Conservation (phyloP, 805 yeast genomes). For the Cyberlindnera maclurae region DNA sequence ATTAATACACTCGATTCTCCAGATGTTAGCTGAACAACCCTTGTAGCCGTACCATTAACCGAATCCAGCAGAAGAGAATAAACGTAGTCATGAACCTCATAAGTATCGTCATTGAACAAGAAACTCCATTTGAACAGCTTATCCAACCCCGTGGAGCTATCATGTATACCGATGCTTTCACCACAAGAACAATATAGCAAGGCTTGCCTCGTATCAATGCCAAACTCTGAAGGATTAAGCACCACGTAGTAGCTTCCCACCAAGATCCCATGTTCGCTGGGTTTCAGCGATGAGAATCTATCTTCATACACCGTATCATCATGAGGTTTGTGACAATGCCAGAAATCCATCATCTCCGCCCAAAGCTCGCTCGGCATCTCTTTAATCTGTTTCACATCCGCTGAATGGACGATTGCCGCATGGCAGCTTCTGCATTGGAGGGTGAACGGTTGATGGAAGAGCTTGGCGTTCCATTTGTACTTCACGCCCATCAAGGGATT, state of each 20-base stretch:
- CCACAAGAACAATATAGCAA: conserved; percentile 27
- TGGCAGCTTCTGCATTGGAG: conserved; percentile 28
- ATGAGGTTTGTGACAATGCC: conserved; percentile 91
- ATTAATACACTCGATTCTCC: conserved; percentile 20
- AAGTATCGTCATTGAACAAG: conserved; percentile 29
- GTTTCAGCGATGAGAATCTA: conserved; percentile 38
- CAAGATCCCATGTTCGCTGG: conserved; percentile 35
- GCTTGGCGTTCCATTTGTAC: conserved; percentile 38
- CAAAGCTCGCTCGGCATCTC: conserved; percentile 90
- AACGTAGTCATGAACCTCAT: conserved; percentile 30
- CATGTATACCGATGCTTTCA: conserved; percentile 33
- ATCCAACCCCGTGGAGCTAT: conserved; percentile 24
- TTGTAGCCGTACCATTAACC: conserved; percentile 35
- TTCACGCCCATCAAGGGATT: conserved; percentile 20
- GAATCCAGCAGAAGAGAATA: conserved; percentile 35
- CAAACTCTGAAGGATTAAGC: conserved; percentile 6
- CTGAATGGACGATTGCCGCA: conserved; percentile 26
- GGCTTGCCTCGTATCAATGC: neutral
- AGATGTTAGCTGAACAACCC: conserved; percentile 28
- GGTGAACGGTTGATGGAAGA: conserved; percentile 21
- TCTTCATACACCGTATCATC: conserved; percentile 16
- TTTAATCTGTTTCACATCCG: conserved; percentile 26
- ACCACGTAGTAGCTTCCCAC: conserved; percentile 52
- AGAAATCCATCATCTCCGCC: conserved; percentile 93
- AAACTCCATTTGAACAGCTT: conserved; percentile 56